Base-by-base conservation (phyloP, 306 rosid genomes). In the Malus sylvestris region DNA sequence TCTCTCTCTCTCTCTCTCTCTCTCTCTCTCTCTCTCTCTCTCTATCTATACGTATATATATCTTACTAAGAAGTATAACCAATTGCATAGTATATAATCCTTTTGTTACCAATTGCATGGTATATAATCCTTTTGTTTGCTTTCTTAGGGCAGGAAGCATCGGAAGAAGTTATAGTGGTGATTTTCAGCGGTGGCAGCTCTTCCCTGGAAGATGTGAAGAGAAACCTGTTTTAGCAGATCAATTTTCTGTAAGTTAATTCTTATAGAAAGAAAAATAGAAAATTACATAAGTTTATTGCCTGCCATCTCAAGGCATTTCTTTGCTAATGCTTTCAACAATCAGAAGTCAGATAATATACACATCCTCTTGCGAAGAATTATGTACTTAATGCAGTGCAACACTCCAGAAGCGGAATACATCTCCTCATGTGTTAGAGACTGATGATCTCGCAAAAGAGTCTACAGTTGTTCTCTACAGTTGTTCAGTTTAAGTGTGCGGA, bases 161-260 rank as follows among this genome's bases (percentile, higher is more conserved):
- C 38, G 98, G 97, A 52, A 90, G 97, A 89, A 86, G 95, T 84
- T 87, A 81, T 73, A 83, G 70, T 82, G 98, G 98, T 40, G 93
- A 91, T 68, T 94, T 94, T 86, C 97, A 94, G 87, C 91, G 98
- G 40, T 94, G 89, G 96, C 97, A 94, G 79, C 80, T 94, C 60
- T 89, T 87, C 81, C 94, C 97, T n/a, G 75, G 49, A 76, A 65
- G 5, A 60, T 94, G 95, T 61, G 90, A 94, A 84, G 98, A 91
- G 63, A 92, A 89, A 76, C 95, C 98, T 59, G 85, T 91, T 86
- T 84, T 94, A 78, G 97, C 96, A 65, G 89, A 94, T 85, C 97
- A 94, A 71, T 94, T 94, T 89, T 90, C 97, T 65, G 98, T 94
- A 79, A 86, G 96, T 82, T 66, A 75, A 72, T 66, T 72, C 22